A percentile compares a stretch with the other conserved stretches of the same genome.
These are phyloP conservation scores for Cyberlindnera mycetangii DNA, from an alignment of 805 yeast genomes.

Conservation along the genomic window DNA sequence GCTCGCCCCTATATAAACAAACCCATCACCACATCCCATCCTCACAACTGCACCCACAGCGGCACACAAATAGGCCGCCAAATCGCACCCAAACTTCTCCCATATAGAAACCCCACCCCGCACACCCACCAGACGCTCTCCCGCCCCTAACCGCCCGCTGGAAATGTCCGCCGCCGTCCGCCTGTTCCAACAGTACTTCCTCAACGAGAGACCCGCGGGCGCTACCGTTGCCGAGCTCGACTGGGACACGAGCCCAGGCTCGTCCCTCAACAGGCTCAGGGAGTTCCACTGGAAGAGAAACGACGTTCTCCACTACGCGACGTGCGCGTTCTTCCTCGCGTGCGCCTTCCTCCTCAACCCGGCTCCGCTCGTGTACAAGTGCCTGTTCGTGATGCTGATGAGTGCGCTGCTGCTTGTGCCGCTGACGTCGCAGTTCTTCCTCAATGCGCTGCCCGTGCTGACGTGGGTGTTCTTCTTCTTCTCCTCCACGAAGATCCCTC, in stretches of 20 bases:
- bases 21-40: too few relatives aligned
- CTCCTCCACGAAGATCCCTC: constrained; percentile 71
- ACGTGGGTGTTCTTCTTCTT: constrained; percentile 86
- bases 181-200: constrained; percentile 48
- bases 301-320: constrained; percentile 53
- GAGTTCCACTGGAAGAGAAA: constrained; percentile 39
- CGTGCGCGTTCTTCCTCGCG: constrained; percentile 48
- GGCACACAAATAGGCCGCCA: too few relatives aligned
- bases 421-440: constrained; percentile 76
- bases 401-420: constrained; percentile 60
- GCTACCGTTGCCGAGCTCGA: constrained; percentile 48
- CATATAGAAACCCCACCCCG: too few relatives aligned
- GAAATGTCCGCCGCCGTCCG: constrained; percentile 25
- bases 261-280: constrained; percentile 40
- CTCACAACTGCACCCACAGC: too few relatives aligned
- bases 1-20: too few relatives aligned
- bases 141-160: background rate
- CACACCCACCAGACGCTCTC: too few relatives aligned
- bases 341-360: constrained; percentile 61
- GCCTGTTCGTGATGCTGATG: constrained; percentile 35
- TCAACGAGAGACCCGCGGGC: constrained; percentile 50
- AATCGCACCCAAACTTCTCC: too few relatives aligned
- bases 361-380: constrained; percentile 41
- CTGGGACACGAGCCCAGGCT: constrained; percentile 44
- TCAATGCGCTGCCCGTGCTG: constrained; percentile 77